These are phyloP conservation scores for Ceriops tagal DNA, from an alignment of 345 rosid genomes.

Conservation along the genomic window DNA sequence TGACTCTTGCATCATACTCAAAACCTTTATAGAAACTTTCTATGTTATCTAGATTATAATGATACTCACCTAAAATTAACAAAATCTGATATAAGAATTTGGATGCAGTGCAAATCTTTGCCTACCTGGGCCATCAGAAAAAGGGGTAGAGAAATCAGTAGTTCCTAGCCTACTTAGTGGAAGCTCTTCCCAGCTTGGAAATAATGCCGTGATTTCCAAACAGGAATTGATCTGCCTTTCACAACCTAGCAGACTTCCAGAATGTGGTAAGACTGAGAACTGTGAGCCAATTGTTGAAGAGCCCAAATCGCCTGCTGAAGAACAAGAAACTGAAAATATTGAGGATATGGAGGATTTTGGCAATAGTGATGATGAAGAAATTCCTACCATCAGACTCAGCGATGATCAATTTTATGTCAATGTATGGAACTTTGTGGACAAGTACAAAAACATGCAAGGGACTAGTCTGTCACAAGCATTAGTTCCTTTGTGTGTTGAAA, in stretches of 20 bases:
- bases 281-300: constrained; percentile 75
- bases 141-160: constrained; percentile 32
- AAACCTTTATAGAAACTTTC: background rate
- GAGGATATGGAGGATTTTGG: constrained; percentile 69
- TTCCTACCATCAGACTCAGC: constrained; percentile 71
- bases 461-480: constrained; percentile 76
- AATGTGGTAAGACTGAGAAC: constrained; percentile 19
- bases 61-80: background rate
- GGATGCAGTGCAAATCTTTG: constrained; percentile 82
- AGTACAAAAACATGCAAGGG: constrained; percentile 54
- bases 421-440: constrained; percentile 45
- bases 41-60: too few species aligned
- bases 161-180: background rate
- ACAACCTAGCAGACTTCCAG: background rate
- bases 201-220: background rate
- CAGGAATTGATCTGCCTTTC: background rate
- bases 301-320: constrained; percentile 76
- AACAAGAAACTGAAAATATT: constrained; percentile 28
- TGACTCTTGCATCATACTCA: constrained; percentile 2
- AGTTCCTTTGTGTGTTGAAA: constrained; percentile 67
- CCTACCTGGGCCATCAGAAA: constrained; percentile 80
- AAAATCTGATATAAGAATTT: constrained; percentile 14
- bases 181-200: constrained; percentile 18
- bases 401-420: constrained; percentile 54
- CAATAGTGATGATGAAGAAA: constrained; percentile 71